Evolutionary conservation across 2,329 filamentous ascomycete genomes (phyloP), one percentile per base, ranked within the genome.

Genomic region (Ophiostoma perfectum): DNA sequence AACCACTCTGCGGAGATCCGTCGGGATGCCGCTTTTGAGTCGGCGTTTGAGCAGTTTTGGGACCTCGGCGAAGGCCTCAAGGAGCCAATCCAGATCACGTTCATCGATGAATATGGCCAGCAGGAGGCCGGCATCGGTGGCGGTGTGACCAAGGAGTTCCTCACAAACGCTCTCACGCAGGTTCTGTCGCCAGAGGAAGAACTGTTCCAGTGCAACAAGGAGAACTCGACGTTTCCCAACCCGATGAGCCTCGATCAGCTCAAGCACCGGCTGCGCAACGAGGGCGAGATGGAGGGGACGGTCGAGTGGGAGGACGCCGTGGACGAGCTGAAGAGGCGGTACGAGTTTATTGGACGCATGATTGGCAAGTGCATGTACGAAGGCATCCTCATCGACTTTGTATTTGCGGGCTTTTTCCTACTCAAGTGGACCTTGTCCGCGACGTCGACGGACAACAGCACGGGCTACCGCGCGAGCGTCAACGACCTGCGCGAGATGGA

Each of bases 361-460:
- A 89, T 99, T 39, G 95, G 95, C 11, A 99, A 99, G 77, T 99
- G 95, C 78, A 82, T 99, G 75, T 99, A 99, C 75, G 95, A 99
- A 79, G 93, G 93, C 0, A 98, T 99, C 62, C 83, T 99, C 3
- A 89, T 98, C 64, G 93, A 99, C 77, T 89, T 97, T 70, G 88
- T 88, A 66, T 99, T 99, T 80, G 93, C 94, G 0, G 89, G 91
- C 0, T 99, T 99, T 80, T 99, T 99, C 79, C 84, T 99, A 6
- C 85, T 97, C 70, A 97, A 98, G 77, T 99, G 95, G 95, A 88
- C 93, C 2, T 84, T 94, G 67, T 88, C 90, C 88, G 76, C 76
- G 16, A 75, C 76, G 47, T 66, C 65, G 47, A 16, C 44, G 11
- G 63, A 64, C n/a, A 18, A 9, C 1, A 74, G 77, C 66, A 85